phyloP scores from a whole-genome alignment of 352 stramenopile genomes.

The Pythium plurisporium region DNA sequence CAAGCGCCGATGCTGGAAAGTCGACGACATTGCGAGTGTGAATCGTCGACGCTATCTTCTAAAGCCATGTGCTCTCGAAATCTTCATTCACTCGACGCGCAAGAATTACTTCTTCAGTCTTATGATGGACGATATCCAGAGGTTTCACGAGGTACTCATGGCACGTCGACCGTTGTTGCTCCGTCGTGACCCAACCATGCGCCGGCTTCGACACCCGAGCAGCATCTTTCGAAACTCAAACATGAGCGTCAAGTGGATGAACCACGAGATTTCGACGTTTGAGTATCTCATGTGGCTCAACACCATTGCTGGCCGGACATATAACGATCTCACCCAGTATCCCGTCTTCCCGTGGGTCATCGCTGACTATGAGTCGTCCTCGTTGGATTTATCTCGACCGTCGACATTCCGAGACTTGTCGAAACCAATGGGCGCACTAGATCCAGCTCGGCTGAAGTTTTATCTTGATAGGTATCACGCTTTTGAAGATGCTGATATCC shows the following conservation, averaged over 20 bases:
- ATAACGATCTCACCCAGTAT: conserved; percentile 95
- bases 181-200: conserved; percentile 66
- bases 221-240: conserved; percentile 77
- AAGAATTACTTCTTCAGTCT: conserved; percentile 87
- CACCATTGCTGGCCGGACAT: conserved; percentile 82
- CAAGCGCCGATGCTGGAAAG: conserved; percentile 57
- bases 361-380: conserved; percentile 78
- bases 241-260: conserved; percentile 70
- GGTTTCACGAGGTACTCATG: conserved; percentile 74
- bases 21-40: conserved; percentile 69
- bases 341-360: conserved; percentile 93
- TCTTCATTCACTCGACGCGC: conserved; percentile 78
- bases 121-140: conserved; percentile 37
- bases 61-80: conserved; percentile 71
- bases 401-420: conserved; percentile 94
- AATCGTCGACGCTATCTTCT: conserved; percentile 78
- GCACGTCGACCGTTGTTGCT: conserved; percentile 47
- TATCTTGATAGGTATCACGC: too few relatives aligned
- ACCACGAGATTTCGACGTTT: conserved; percentile 95
- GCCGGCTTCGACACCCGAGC: conserved; percentile 69
- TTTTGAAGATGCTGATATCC: too few relatives aligned
- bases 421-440: conserved; percentile 98
- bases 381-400: conserved; percentile 55
- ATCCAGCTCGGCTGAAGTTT: too few relatives aligned
- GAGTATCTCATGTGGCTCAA: conserved; percentile 93